Percentiles rank a stretch among this genome's conserved stretches.
phyloP scores from a whole-genome alignment of 306 rosid species.

The Dryas octopetala region DNA sequence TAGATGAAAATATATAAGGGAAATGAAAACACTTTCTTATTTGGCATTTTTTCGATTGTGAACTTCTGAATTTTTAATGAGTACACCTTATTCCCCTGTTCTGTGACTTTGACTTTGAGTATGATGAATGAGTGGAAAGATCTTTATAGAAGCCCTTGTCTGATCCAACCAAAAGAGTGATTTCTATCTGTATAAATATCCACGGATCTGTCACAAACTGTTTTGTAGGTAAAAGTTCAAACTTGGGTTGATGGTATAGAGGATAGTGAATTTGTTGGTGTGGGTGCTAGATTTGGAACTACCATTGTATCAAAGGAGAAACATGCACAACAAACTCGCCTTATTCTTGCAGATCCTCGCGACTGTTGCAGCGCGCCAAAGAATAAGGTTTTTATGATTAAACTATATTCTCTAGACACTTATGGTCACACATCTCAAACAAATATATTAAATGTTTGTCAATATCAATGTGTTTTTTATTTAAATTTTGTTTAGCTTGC shows the following conservation, averaged over 20 bases:
- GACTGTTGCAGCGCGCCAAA: constrained; percentile 69
- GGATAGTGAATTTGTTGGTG: constrained; percentile 80
- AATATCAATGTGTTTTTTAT: constrained; percentile 18
- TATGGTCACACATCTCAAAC: constrained; percentile 5
- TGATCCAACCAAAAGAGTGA: background rate
- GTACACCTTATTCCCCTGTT: too few species aligned
- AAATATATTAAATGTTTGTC: background rate
- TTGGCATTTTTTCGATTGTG: too few species aligned
- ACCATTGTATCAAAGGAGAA: constrained; percentile 84
- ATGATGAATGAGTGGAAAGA: too few species aligned
- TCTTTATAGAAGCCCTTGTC: too few species aligned
- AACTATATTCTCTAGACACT: constrained; percentile 11
- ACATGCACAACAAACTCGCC: constrained; percentile 70
- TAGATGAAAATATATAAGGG: too few species aligned
- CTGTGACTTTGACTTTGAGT: too few species aligned
- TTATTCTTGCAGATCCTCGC: constrained; percentile 72
- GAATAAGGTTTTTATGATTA: constrained; percentile 57
- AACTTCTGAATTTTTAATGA: too few species aligned
- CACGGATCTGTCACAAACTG: constrained; percentile 1
- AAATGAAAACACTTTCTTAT: too few species aligned
- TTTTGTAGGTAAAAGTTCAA: constrained; percentile 85
- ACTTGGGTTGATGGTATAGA: constrained; percentile 87
- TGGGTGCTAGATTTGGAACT: constrained; percentile 92
- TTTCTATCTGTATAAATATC: background rate
- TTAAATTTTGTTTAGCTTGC: constrained; percentile 50